phyloP scores from a whole-genome alignment of 805 yeast genomes.

The Saccharomycopsis schoenii region DNA sequence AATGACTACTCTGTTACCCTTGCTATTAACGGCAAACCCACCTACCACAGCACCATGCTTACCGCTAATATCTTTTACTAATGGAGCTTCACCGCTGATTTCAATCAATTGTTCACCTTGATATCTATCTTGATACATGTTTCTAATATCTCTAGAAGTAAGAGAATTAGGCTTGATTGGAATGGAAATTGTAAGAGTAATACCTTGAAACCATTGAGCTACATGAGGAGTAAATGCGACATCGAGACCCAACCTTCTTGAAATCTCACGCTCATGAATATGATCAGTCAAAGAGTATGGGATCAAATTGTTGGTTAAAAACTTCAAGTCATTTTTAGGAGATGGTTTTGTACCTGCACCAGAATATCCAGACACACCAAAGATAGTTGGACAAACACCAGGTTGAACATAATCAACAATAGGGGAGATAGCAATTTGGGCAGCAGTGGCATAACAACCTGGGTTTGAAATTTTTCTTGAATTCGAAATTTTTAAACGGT shows the following conservation, averaged over 20 bases:
- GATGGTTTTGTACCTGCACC: constrained; percentile 99
- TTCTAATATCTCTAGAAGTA: constrained; percentile 73
- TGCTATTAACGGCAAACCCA: constrained; percentile 87
- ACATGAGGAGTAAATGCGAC: constrained; percentile 96
- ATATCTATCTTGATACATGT: constrained; percentile 79
- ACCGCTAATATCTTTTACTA: constrained; percentile 83
- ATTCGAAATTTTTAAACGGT: constrained; percentile 52
- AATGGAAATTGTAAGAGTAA: constrained; percentile 81
- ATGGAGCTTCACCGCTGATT: constrained; percentile 85
- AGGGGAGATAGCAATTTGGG: constrained; percentile 89
- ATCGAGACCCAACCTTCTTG: constrained; percentile 61
- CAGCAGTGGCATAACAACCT: constrained; percentile 99
- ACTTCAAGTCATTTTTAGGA: constrained; percentile 78
- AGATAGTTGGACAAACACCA: constrained; percentile 54
- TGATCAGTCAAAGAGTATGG: constrained; percentile 96
- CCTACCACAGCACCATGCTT: constrained; percentile 94
- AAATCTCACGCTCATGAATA: constrained; percentile 91
- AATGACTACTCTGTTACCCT: constrained; percentile 82
- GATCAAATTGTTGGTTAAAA: constrained; percentile 72
- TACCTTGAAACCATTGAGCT: constrained; percentile 99
- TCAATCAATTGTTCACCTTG: constrained; percentile 78
- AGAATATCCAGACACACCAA: constrained; percentile 96
- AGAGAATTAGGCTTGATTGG: constrained; percentile 65
- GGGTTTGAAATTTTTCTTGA: constrained; percentile 90
- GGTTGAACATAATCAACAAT: constrained; percentile 58